Conservation (phyloP, 2,329 filamentous ascomycete genomes). For the Sarocladium strictum region DNA sequence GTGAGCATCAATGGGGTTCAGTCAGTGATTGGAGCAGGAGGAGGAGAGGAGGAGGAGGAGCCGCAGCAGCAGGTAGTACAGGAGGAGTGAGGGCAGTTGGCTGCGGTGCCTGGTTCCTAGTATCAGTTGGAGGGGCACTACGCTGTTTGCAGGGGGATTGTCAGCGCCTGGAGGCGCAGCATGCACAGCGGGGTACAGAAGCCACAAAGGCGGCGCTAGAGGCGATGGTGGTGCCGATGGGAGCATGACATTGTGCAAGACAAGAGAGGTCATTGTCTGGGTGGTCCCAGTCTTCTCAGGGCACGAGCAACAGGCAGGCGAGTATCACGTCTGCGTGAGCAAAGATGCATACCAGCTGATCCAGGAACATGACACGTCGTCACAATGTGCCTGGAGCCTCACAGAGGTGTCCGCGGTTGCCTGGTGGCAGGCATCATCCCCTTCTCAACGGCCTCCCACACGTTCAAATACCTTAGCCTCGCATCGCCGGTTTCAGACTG, state of each 20-base stretch:
- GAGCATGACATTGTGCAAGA: no score
- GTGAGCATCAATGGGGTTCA: not conserved
- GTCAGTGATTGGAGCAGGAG: no score
- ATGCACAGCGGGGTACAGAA: constrained; percentile 1
- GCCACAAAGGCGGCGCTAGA: not conserved
- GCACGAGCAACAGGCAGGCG: no score
- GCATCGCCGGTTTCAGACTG: constrained; percentile 4
- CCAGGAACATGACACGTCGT: no score
- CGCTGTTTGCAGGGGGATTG: not conserved
- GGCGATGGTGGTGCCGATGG: no score
- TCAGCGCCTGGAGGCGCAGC: not conserved
- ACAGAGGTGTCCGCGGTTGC: no score
- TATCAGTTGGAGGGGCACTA: not conserved
- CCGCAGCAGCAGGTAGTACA: not conserved
- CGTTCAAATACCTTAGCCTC: not conserved
- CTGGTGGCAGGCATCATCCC: not conserved
- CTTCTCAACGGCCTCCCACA: not conserved
- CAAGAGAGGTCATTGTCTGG: no score
- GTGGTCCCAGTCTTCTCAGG: no score
- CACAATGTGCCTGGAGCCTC: not conserved
- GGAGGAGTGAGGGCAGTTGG: no score
- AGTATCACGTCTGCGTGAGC: not conserved
- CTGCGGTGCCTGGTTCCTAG: not conserved
- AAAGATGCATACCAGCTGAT: not conserved
- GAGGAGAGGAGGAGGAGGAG: not conserved